Conservation (phyloP, 148 eudicot genomes). For the Vaccinium corymbosum region DNA sequence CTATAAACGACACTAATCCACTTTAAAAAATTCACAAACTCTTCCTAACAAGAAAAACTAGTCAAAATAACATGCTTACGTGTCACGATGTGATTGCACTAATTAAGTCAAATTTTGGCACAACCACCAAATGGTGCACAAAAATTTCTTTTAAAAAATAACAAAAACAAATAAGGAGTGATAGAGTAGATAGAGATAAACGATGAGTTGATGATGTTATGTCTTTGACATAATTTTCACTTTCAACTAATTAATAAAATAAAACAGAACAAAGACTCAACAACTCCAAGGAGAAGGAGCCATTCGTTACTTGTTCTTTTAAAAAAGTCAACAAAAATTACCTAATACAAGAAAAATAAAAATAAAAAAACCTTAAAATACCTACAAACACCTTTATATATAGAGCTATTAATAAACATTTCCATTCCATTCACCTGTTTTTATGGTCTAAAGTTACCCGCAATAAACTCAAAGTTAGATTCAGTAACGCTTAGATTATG, state of each 20-base stretch:
- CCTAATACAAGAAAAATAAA: not conserved
- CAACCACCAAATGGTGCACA: not conserved
- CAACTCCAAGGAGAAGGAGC: not conserved
- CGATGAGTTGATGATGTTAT: not conserved
- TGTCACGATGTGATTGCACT: not conserved
- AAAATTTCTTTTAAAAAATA: not conserved
- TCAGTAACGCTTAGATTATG: not conserved
- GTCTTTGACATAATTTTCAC: not conserved
- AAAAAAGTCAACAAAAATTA: not conserved
- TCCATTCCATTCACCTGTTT: not conserved
- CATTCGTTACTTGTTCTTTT: not conserved
- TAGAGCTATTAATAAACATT: not conserved
- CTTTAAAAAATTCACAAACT: not conserved
- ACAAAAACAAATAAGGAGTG: not conserved
- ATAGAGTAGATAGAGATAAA: not conserved
- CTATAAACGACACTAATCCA: not conserved
- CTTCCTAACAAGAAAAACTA: not conserved
- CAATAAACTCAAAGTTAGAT: not conserved
- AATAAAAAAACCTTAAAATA: not conserved
- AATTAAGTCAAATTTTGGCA: slow-evolving; percentile 4
- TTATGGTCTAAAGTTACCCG: not conserved
- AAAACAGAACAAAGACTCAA: not conserved
- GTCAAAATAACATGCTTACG: not conserved
- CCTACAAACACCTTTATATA: not conserved
- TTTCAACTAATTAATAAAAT: not conserved